Evolutionary conservation across 129 eudicot species (phyloP).

Genomic region (Mikania micrantha): DNA sequence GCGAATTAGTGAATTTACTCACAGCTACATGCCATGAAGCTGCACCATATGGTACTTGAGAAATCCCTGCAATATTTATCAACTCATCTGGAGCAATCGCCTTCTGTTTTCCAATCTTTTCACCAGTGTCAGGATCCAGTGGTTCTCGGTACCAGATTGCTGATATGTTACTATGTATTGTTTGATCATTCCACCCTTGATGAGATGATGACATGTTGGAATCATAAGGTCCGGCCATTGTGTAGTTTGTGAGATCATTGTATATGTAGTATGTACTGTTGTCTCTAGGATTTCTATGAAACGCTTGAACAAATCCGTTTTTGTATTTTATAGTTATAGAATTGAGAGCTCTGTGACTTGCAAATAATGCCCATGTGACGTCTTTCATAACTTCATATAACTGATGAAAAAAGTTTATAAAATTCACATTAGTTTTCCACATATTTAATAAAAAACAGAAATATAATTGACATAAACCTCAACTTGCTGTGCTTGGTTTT

Average conservation of each 20-base stretch:
- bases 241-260: slow-evolving; percentile 77
- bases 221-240: slow-evolving; percentile 49
- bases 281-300: slow-evolving; percentile 86
- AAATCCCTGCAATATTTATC: slow-evolving; percentile 86
- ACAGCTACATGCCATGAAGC: slow-evolving; percentile 96
- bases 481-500: slow-evolving; percentile 76
- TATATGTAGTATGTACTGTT: slow-evolving; percentile 82
- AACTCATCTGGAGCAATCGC: slow-evolving; percentile 82
- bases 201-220: slow-evolving; percentile 46
- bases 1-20: slow-evolving; percentile 75
- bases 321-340: slow-evolving; percentile 74
- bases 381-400: slow-evolving; percentile 82
- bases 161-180: slow-evolving; percentile 59
- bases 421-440: slow-evolving; percentile 8
- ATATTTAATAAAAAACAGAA: not conserved
- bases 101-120: slow-evolving; percentile 56
- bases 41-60: slow-evolving; percentile 94
- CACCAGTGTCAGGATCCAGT: slow-evolving; percentile 74
- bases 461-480: slow-evolving; percentile 50
- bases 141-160: slow-evolving; percentile 90
- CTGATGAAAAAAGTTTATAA: slow-evolving; percentile 35
- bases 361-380: slow-evolving; percentile 88
- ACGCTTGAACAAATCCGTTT: slow-evolving; percentile 96
- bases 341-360: slow-evolving; percentile 83
- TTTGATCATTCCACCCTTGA: slow-evolving; percentile 83